Conservation (phyloP, 441 rosid species). For the Aleurites moluccanus region DNA sequence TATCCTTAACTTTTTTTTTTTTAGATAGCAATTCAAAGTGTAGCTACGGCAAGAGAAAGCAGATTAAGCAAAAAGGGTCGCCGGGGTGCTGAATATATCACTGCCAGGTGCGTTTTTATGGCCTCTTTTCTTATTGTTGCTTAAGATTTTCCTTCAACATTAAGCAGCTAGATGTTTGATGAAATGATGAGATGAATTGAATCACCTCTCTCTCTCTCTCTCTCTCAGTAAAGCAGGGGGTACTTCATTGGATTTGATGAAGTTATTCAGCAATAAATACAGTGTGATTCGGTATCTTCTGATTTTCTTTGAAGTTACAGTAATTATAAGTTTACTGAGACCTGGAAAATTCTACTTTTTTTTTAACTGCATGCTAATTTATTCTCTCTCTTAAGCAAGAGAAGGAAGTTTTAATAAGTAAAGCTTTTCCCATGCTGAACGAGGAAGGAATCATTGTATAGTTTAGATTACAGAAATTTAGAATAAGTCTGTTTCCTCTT, state of each 20-base stretch:
- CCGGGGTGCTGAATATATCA: constrained; percentile 58
- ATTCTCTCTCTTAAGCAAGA: not conserved
- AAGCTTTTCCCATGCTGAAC: not conserved
- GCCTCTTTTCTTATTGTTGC: not conserved
- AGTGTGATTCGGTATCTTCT: constrained; percentile 68
- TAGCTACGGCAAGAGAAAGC: constrained; percentile 82
- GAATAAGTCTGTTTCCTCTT: not conserved
- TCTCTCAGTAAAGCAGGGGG: constrained; percentile 62
- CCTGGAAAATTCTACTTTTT: not conserved
- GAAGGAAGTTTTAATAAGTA: not conserved
- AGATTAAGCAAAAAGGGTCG: constrained; percentile 87
- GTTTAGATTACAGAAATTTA: not conserved
- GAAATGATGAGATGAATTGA: constrained; percentile 1
- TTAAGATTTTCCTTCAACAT: constrained; percentile 5
- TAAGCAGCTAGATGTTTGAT: constrained; percentile 3
- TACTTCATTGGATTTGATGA: constrained; percentile 71
- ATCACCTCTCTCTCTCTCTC: not conserved
- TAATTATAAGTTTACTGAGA: not conserved
- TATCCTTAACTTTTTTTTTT: constrained; percentile 24
- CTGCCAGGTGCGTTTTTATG: constrained; percentile 49
- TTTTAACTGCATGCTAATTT: not conserved
- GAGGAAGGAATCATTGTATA: not conserved
- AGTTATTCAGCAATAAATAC: constrained; percentile 75
- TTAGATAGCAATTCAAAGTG: constrained; percentile 83
- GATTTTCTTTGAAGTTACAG: constrained; percentile 5